A percentile compares a stretch with the other conserved stretches of the same genome.
Conservation (phyloP, 192 early-diverging fungal species). For the Coemansia guatemalensis region DNA sequence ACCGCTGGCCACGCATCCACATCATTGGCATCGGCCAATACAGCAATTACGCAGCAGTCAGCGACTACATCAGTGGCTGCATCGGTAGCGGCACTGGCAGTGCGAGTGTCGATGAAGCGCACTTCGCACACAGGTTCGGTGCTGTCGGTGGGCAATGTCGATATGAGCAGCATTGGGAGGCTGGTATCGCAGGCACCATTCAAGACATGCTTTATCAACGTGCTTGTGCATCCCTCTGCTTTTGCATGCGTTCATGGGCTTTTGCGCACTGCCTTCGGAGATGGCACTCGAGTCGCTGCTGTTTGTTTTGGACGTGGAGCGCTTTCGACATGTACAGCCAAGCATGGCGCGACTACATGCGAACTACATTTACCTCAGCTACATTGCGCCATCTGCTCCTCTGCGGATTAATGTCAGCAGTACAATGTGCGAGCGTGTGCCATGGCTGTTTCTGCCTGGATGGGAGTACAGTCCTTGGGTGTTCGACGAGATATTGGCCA, state of each 20-base stretch:
- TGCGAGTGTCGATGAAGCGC: too few species aligned
- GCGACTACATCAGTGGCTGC: too few species aligned
- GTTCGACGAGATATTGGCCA: constrained; percentile 81
- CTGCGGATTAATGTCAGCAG: constrained; percentile 71
- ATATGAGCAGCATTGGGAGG: constrained; percentile 18
- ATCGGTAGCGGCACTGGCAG: too few species aligned
- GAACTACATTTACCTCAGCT: constrained; percentile 77
- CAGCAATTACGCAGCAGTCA: too few species aligned
- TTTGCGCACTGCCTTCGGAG: constrained; percentile 58
- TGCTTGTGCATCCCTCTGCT: constrained; percentile 33
- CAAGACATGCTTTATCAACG: constrained; percentile 51
- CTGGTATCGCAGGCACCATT: constrained; percentile 42
- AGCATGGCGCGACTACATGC: constrained; percentile 55
- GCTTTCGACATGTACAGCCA: constrained; percentile 59
- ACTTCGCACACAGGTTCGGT: neutral
- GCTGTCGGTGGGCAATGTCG: neutral
- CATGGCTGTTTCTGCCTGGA: constrained; percentile 63
- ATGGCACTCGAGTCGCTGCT: constrained; percentile 77
- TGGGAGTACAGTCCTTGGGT: constrained; percentile 62
- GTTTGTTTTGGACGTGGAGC: constrained; percentile 85
- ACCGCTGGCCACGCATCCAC: neutral
- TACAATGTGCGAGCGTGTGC: constrained; percentile 70
- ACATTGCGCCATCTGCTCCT: constrained; percentile 65
- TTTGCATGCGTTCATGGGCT: constrained; percentile 44
- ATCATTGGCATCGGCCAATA: neutral